Percentiles rank a stretch among this genome's conserved stretches.
phyloP scores from a whole-genome alignment of 2,329 filamentous ascomycete genomes.

The Penicillium capsulatum region DNA sequence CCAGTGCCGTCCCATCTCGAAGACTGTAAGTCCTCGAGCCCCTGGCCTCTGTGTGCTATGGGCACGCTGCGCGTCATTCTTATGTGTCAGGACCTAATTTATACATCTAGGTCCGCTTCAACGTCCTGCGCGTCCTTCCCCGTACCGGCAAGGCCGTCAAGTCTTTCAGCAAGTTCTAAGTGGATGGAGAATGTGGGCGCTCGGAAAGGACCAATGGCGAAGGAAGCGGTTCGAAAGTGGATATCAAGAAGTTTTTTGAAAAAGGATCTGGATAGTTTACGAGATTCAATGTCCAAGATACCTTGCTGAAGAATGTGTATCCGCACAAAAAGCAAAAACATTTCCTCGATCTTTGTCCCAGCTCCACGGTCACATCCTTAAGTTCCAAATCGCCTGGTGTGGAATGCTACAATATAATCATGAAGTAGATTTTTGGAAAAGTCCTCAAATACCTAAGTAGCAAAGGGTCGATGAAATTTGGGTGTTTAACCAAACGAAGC shows the following conservation, averaged over 20 bases:
- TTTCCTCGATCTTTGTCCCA: constrained; percentile 33
- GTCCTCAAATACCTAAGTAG: no score
- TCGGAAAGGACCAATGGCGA: constrained; percentile 31
- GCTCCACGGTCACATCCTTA: no score
- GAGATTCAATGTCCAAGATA: constrained; percentile 40
- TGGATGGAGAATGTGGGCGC: constrained; percentile 30
- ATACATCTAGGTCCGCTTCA: constrained; percentile 80
- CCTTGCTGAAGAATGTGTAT: constrained; percentile 41
- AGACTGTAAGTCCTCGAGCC: constrained; percentile 73
- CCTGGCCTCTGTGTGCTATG: no score
- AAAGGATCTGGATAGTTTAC: constrained; percentile 38
- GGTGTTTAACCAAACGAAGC: no score
- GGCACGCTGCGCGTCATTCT: no score
- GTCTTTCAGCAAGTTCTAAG: constrained; percentile 98
- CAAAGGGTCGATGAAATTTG: no score
- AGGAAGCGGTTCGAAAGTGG: constrained; percentile 37
- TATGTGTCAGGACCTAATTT: constrained; percentile 16
- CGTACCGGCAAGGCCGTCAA: constrained; percentile 97
- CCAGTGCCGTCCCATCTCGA: constrained; percentile 98
- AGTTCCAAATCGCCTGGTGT: no score
- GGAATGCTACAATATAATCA: no score
- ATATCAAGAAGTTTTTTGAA: constrained; percentile 36
- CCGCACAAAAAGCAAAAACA: constrained; percentile 39
- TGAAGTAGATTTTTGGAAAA: no score
- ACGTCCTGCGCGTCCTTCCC: constrained; percentile 97